Percentiles rank a stretch among this genome's conserved stretches.
phyloP scores from a whole-genome alignment of 352 stramenopile species.

The Globisporangium nunn region DNA sequence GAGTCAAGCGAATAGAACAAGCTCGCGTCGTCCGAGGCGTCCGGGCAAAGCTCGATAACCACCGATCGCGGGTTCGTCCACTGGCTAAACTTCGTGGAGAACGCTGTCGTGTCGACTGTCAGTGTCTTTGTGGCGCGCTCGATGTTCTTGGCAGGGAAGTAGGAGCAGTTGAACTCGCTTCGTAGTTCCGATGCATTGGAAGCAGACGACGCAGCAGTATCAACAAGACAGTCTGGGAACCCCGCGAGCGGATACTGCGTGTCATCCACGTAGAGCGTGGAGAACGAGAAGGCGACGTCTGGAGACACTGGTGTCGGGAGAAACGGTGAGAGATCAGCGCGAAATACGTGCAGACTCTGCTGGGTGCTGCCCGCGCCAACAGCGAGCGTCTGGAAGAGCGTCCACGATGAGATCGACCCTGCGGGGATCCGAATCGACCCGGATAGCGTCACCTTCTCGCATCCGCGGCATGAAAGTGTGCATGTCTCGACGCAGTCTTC shows the following conservation, averaged over 20 bases:
- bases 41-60: slow-evolving; percentile 30
- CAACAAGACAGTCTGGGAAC: slow-evolving; percentile 45
- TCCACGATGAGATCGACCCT: slow-evolving; percentile 31
- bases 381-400: slow-evolving; percentile 28
- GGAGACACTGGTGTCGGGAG: slow-evolving; percentile 25
- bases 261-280: slow-evolving; percentile 43
- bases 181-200: no score
- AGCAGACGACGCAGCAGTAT: not conserved
- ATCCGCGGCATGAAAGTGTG: slow-evolving; percentile 49
- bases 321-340: slow-evolving; percentile 36
- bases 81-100: slow-evolving; percentile 28
- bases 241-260: slow-evolving; percentile 39
- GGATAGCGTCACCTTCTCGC: slow-evolving; percentile 50
- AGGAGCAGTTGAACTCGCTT: slow-evolving; percentile 33
- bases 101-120: slow-evolving; percentile 25
- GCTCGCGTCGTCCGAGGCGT: slow-evolving; percentile 23
- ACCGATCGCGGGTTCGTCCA: slow-evolving; percentile 26
- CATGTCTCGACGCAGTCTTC: slow-evolving; percentile 71
- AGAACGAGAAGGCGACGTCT: slow-evolving; percentile 30
- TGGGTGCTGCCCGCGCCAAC: slow-evolving; percentile 3
- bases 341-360: slow-evolving; percentile 31
- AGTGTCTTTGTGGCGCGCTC: slow-evolving; percentile 14
- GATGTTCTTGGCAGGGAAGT: slow-evolving; percentile 13
- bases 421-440: slow-evolving; percentile 28
- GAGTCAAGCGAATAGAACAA: slow-evolving; percentile 31